Percentiles rank a stretch among this genome's conserved stretches.
These are phyloP conservation scores for Pleurotus salmoneostramineus DNA, from an alignment of 768 basidiomycete genomes.

Conservation along the genomic window DNA sequence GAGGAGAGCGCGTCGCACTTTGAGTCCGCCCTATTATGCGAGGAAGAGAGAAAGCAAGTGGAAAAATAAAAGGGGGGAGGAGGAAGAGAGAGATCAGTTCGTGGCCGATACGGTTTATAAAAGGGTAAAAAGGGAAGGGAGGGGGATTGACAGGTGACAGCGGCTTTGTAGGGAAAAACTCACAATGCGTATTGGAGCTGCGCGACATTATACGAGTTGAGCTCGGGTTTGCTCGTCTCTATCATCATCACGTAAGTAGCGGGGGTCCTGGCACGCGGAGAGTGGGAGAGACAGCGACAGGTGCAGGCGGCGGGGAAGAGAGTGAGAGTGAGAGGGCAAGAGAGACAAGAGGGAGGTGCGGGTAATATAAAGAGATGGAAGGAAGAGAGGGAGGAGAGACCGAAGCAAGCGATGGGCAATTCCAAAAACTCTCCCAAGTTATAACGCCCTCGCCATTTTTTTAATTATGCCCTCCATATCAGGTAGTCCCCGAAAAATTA, in stretches of 20 bases:
- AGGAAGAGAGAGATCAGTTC: background rate
- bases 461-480: conserved; percentile 4
- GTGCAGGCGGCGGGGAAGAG: background rate
- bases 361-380: background rate
- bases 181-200: conserved; percentile 62
- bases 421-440: conserved; percentile 2
- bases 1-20: conserved; percentile 22
- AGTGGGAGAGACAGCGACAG: background rate
- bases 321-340: background rate
- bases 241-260: conserved; percentile 44
- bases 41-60: background rate
- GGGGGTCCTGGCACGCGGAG: background rate
- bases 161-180: conserved; percentile 21
- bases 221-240: conserved; percentile 46
- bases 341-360: no score
- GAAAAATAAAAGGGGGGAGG: background rate
- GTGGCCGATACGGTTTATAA: background rate
- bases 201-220: conserved; percentile 58
- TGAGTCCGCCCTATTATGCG: conserved; percentile 28
- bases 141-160: conserved; percentile 22
- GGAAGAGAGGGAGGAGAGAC: conserved; percentile 5
- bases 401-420: conserved; percentile 10
- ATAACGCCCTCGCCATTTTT: background rate
- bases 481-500: background rate
- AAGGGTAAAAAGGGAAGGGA: conserved; percentile 16